Base-by-base conservation (phyloP, 1,284 basidiomycete species). In the Fomitopsis pinicola region DNA sequence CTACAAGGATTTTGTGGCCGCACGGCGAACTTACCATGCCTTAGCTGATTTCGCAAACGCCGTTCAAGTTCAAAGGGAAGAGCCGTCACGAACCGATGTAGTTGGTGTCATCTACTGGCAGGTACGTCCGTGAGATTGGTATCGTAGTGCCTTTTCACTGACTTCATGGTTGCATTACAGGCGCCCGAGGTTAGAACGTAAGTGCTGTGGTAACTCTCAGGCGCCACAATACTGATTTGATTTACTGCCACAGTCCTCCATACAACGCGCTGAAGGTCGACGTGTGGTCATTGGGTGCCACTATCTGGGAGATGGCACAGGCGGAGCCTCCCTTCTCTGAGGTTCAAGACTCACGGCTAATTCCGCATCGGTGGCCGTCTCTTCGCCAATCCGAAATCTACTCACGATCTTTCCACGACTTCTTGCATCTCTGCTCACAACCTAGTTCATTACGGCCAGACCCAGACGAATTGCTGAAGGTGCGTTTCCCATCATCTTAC, bases 101-200 rank as follows among this genome's bases (percentile, higher is more conserved):
- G 88, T 82, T 5, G 91, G 91, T 14, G 88, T 92, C 36, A 71
- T 85, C 26, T 92, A 87, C 75, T 92, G 90, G 90, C 90, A 91
- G 78, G 84, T 78, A 62, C 62, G 78, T 60, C 4, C 10, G 17
- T 19, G 7, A 17, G 48, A 36, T 5, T n/a, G 1, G 33, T 19
- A 2, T 5, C 17, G 1, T 36, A 55, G n/a, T 66, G 46, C 36
- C 61, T 6, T 42, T 53, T 53, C 55, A 40, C 46, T 33, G 8
- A 46, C 26, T 45, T n/a, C 28, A 52, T 35, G 10, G 6, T 19
- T 42, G 19, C 6, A 59, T 42, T 46, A 38, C 42, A 75, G 79
- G 85, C 87, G 42, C 88, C 88, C 30, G 87, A 90, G 75, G 78
- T 89, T 62, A 80, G 87, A 74, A 77, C 69, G 88, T 89, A 69